These are phyloP conservation scores for Bidens hawaiensis DNA, from an alignment of 140 eudicot genomes.

Conservation along the genomic window DNA sequence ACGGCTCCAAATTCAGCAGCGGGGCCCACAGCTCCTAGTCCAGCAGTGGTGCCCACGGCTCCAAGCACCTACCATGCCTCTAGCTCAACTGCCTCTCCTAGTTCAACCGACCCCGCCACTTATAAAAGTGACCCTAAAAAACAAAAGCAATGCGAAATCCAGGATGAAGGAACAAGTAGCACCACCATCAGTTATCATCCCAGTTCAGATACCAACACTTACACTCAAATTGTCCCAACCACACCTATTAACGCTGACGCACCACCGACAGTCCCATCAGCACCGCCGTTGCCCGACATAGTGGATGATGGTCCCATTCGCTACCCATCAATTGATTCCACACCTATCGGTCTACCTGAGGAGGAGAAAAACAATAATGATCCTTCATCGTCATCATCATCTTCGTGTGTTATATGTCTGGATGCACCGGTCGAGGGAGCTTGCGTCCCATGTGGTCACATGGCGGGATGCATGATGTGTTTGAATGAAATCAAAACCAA, in stretches of 20 bases:
- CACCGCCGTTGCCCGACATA: conserved; percentile 43
- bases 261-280: conserved; percentile 56
- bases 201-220: conserved; percentile 22
- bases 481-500: conserved; percentile 72
- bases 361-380: conserved; percentile 24
- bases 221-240: conserved; percentile 34
- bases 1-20: too few species aligned
- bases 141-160: conserved; percentile 14
- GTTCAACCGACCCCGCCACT: conserved; percentile 16
- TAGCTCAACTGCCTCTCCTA: conserved; percentile 29
- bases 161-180: conserved; percentile 39
- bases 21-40: too few species aligned
- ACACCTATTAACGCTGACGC: too few species aligned
- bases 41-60: conserved; percentile 24
- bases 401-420: conserved; percentile 86
- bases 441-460: conserved; percentile 94
- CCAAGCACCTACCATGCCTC: conserved; percentile 19
- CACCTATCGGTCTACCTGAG: conserved; percentile 25
- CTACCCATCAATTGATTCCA: conserved; percentile 66
- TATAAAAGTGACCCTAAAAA: conserved; percentile 9
- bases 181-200: conserved; percentile 25
- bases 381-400: too few species aligned
- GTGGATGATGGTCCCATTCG: conserved; percentile 69
- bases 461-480: conserved; percentile 99
- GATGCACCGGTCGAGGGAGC: conserved; percentile 96